Percentiles rank a stretch among this genome's conserved stretches.
phyloP scores from a whole-genome alignment of 768 basidiomycete species.

The Solioccasus polychromus region DNA sequence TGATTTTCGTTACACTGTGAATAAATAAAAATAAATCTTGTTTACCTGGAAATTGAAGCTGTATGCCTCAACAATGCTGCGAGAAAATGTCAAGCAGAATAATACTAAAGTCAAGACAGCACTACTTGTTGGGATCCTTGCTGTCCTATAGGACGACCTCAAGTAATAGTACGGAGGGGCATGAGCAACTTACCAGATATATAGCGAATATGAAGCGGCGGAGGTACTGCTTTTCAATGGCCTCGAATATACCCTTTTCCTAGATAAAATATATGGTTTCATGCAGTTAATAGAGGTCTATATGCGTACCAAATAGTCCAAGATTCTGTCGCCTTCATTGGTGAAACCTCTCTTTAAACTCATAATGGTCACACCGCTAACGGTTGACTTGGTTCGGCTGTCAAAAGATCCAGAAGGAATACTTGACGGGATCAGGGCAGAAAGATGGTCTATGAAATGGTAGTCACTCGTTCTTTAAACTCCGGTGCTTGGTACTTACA shows the following conservation, averaged over 20 bases:
- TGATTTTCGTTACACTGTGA: constrained; percentile 6
- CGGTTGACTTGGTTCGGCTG: constrained; percentile 36
- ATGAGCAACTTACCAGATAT: constrained; percentile 57
- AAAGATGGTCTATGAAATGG: constrained; percentile 26
- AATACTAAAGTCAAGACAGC: constrained; percentile 9
- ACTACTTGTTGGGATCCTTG: constrained; percentile 81
- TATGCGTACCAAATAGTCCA: constrained; percentile 71
- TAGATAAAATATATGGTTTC: constrained; percentile 26
- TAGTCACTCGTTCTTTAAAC: neutral
- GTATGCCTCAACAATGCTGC: constrained; percentile 82
- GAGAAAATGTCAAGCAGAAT: constrained; percentile 10
- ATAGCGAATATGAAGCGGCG: constrained; percentile 84
- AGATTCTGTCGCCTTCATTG: constrained; percentile 76
- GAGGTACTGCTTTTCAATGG: constrained; percentile 79
- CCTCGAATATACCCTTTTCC: constrained; percentile 88
- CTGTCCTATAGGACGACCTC: constrained; percentile 53
- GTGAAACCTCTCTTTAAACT: constrained; percentile 73
- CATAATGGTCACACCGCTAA: constrained; percentile 72
- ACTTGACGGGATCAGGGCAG: constrained; percentile 31
- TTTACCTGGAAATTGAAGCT: constrained; percentile 81
- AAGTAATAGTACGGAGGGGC: neutral
- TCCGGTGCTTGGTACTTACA: constrained; percentile 36
- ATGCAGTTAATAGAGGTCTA: constrained; percentile 7
- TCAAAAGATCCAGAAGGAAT: constrained; percentile 37
- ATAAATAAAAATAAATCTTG: neutral